Evolutionary conservation across 1,284 basidiomycete species (phyloP).

Genomic region (Papiliotrema terrestris): DNA sequence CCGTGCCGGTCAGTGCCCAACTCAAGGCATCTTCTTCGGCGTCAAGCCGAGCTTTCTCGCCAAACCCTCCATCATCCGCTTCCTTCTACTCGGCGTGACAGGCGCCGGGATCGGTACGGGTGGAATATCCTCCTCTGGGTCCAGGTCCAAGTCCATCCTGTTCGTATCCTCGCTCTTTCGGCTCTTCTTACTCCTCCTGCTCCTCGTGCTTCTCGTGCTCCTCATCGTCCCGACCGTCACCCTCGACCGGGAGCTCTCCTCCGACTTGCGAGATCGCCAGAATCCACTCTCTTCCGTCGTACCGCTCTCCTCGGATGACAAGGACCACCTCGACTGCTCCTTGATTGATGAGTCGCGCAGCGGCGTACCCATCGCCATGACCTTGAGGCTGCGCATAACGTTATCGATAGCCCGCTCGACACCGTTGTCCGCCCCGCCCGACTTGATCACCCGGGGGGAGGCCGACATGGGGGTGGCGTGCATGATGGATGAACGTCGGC

Average conservation of each 20-base stretch:
- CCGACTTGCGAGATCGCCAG: slow-evolving; percentile 22
- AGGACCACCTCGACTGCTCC: slow-evolving; percentile 30
- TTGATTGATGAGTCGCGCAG: neutral
- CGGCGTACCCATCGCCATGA: slow-evolving; percentile 16
- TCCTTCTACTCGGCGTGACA: slow-evolving; percentile 22
- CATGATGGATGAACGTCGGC: slow-evolving; percentile 20
- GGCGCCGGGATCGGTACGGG: slow-evolving; percentile 13
- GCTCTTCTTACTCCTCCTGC: slow-evolving; percentile 13
- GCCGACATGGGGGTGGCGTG: slow-evolving; percentile 13
- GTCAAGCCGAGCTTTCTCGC: slow-evolving; percentile 29
- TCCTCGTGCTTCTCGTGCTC: slow-evolving; percentile 9
- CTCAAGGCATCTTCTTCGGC: slow-evolving; percentile 22
- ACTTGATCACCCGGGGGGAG: slow-evolving; percentile 21
- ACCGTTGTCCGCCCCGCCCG: slow-evolving; percentile 9
- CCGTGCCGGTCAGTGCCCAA: slow-evolving; percentile 5
- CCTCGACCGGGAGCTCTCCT: slow-evolving; percentile 21
- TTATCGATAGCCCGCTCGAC: slow-evolving; percentile 27
- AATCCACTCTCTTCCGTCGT: slow-evolving; percentile 7
- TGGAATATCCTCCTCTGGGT: slow-evolving; percentile 13
- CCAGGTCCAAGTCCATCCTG: slow-evolving; percentile 16
- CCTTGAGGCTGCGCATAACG: slow-evolving; percentile 24
- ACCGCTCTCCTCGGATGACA: slow-evolving; percentile 10
- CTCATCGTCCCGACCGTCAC: slow-evolving; percentile 10
- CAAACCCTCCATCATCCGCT: slow-evolving; percentile 26
- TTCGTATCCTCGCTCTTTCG: slow-evolving; percentile 21